Base-by-base conservation (phyloP, 2,329 filamentous ascomycete genomes). In the Colletotrichum acutatum region DNA sequence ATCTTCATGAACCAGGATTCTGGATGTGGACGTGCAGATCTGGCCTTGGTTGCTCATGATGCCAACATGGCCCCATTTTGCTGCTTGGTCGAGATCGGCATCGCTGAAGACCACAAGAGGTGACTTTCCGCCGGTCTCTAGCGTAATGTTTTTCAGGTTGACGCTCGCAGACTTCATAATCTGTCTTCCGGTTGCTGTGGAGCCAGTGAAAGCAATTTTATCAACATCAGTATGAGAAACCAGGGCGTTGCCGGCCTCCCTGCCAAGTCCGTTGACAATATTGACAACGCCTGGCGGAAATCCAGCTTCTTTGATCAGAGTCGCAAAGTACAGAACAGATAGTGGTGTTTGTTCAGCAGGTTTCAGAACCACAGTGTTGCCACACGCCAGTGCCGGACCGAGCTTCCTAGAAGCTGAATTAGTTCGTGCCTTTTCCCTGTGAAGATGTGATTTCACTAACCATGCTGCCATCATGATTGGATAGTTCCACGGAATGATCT, bases 401-500 rank as follows among this genome's bases (percentile, higher is more conserved):
- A 96, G 86, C 78, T 95, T 95, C 93, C 93, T 56, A 95, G 1
- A 90, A 42, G 8, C 5, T 24, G 8, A 14, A 24, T 59, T 54
- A 26, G n/a, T 16, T 28, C 2, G 4, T 4, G 16, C 12, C 4
- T 49, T 8, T 5, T 3, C 3, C n/a, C 12, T n/a, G 2, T 6
- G 3, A 12, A 4, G 16, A 26, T 7, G 19, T 7, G 4, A 9
- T n/a, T 49, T 6, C n/a, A 26, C 61, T 54, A 9, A 64, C 61
- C 61, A 64, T 8, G 85, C 81, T 63, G 79, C 78, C 79, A 82
- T 80, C 63, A 77, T 78, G 9, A 84, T 76, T 1, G 91, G 91
- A 74, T 90, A 93, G 80, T 95, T 95, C 92, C 93, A 94, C n/a
- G 93, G 92, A 58, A 94, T 94, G 74, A 95, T 95, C 79, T 88